phyloP scores from a whole-genome alignment of 192 early-diverging fungal species.

The Coemansia sp. region DNA sequence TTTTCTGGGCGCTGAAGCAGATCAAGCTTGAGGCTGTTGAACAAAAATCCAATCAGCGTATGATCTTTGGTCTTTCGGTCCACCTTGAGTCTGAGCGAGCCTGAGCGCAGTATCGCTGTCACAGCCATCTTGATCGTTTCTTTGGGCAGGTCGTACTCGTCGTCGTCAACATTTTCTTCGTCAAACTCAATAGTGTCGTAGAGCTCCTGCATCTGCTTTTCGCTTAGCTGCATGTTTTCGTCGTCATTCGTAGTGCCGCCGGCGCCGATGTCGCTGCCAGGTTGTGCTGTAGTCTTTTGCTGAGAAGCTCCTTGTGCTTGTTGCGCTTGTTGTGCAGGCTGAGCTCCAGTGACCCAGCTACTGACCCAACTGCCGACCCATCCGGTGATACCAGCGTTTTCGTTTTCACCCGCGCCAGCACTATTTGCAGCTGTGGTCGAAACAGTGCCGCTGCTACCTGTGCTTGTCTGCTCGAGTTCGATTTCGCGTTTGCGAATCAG shows the following conservation, averaged over 20 bases:
- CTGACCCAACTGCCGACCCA: constrained; percentile 58
- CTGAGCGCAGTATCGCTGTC: constrained; percentile 69
- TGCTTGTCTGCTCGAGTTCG: constrained; percentile 17
- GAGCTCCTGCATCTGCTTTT: constrained; percentile 84
- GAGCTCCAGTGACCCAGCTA: constrained; percentile 43
- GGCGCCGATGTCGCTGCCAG: not conserved
- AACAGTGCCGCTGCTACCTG: constrained; percentile 7
- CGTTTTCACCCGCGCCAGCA: constrained; percentile 3
- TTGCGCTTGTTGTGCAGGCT: not conserved
- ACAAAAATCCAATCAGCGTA: constrained; percentile 54
- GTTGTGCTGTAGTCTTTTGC: not conserved
- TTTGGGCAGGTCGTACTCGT: constrained; percentile 43
- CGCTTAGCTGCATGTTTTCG: constrained; percentile 61
- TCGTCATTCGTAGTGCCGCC: constrained; percentile 1
- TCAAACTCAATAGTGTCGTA: constrained; percentile 96
- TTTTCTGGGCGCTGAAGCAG: constrained; percentile 49
- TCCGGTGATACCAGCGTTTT: constrained; percentile 32
- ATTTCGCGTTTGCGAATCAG: constrained; percentile 53
- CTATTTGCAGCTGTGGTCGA: constrained; percentile 4
- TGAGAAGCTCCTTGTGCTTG: not conserved
- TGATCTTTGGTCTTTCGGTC: constrained; percentile 47
- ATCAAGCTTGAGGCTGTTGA: constrained; percentile 44
- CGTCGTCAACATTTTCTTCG: constrained; percentile 63
- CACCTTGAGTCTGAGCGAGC: constrained; percentile 78
- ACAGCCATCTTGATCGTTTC: constrained; percentile 66